A percentile compares a stretch with the other conserved stretches of the same genome.
Evolutionary conservation across 1,139 yeast genomes (phyloP).

Genomic region (Taphrina populina): DNA sequence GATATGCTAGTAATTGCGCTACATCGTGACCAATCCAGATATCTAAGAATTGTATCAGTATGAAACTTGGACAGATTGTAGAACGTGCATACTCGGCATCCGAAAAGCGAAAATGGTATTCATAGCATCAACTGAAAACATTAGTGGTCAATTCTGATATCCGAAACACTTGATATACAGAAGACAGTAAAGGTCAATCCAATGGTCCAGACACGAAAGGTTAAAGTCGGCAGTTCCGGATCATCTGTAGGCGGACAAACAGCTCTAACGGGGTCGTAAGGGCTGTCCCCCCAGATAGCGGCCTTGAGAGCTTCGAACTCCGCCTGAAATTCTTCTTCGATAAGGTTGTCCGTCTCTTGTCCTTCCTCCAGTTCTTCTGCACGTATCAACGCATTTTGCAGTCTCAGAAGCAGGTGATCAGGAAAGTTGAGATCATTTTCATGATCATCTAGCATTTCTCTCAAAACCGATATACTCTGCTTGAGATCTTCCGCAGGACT

Average conservation of each 20-base stretch:
- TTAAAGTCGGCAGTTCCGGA: conserved; percentile 56
- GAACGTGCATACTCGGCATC: conserved; percentile 10
- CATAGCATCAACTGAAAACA: background rate
- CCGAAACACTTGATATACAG: conserved; percentile 52
- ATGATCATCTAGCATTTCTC: conserved; percentile 32
- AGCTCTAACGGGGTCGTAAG: conserved; percentile 69
- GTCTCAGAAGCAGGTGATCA: conserved; percentile 19
- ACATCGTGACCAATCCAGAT: conserved; percentile 57
- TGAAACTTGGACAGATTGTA: too few species aligned
- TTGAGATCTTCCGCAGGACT: background rate
- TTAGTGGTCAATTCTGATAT: background rate
- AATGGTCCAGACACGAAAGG: conserved; percentile 42
- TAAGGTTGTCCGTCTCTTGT: background rate
- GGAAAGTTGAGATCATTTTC: conserved; percentile 36
- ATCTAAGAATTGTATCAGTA: too few species aligned
- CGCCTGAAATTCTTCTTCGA: conserved; percentile 39
- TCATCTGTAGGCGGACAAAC: conserved; percentile 66
- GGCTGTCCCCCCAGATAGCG: conserved; percentile 50
- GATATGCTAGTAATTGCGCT: conserved; percentile 51
- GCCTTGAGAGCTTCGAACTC: conserved; percentile 50
- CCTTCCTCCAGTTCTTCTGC: conserved; percentile 43
- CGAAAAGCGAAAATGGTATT: conserved; percentile 6
- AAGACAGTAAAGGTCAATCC: conserved; percentile 53
- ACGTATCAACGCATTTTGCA: conserved; percentile 31
- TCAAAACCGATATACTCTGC: conserved; percentile 24